phyloP scores from a whole-genome alignment of 768 basidiomycete species.

The Coprinopsis marcescibilis region DNA sequence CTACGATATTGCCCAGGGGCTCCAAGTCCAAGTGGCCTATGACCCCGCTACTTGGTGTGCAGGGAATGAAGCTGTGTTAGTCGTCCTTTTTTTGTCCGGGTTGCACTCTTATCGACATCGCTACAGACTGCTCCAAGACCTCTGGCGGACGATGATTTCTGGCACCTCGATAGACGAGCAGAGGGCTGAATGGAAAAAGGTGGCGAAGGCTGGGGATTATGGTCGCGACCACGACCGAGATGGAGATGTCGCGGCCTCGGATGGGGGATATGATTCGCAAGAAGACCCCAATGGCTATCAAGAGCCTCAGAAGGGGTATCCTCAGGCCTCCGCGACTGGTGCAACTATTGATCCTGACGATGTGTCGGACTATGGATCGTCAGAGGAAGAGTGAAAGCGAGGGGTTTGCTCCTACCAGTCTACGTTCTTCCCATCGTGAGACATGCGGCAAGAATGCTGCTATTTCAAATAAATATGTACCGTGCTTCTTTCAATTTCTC shows the following conservation, averaged over 20 bases:
- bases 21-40: neutral
- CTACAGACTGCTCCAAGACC: neutral
- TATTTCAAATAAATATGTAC: too few relatives aligned
- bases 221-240: neutral
- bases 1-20: neutral
- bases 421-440: too few relatives aligned
- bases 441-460: too few relatives aligned
- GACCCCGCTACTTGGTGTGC: neutral
- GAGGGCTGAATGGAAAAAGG: neutral
- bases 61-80: conserved; percentile 4
- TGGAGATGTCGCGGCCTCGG: neutral
- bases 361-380: neutral
- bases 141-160: neutral
- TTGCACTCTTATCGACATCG: neutral
- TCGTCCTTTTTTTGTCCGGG: neutral
- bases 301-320: neutral
- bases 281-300: conserved; percentile 1
- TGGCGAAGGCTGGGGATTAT: neutral
- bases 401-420: too few relatives aligned
- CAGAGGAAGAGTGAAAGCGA: conserved; percentile 1
- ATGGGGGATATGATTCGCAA: neutral
- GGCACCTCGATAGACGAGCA: conserved; percentile 1
- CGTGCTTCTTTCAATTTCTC: too few relatives aligned
- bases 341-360: conserved; percentile 4
- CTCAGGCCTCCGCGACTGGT: neutral